Base-by-base conservation (phyloP, 768 basidiomycete genomes). In the Trametes coccinea region DNA sequence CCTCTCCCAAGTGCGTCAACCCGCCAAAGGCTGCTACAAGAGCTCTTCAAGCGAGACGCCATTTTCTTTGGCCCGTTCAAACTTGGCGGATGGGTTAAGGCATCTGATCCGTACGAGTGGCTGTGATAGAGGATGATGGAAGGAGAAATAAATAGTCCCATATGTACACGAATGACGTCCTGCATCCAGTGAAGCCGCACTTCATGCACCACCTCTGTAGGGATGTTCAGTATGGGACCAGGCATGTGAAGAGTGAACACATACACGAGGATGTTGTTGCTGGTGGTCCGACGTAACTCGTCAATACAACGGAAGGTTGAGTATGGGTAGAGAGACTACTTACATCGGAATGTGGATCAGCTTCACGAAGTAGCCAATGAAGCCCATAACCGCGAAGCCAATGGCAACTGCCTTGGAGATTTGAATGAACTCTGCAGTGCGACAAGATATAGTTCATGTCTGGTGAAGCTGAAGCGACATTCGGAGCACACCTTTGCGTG, bases 351-450 rank as follows among this genome's bases (percentile, higher is more conserved):
- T 97, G 77, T 98, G 95, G 69, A 98, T 95, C 66, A 98, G 87
- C 77, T 98, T 98, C 67, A 97, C 95, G 72, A 98, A 90, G 80
- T 96, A 99, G 14, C 97, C 97, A 74, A 99, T 95, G 83, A 98
- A 96, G 14, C 97, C 97, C 95, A 98, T 98, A 67, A 99, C 92
- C 53, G 89, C 93, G 71, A 99, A 99, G 13, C 97, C 97, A 63
- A 98, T 88, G 2, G 95, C 95, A 56, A 99, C 94, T 37, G 97
- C 97, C 74, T 88, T 90, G 79, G 89, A 98, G 66, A 99, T 95
- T 73, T 96, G 93, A 44, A 85, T 67, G 76, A 95, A 99, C 75
- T 99, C 97, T 99, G 74, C 1, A 1, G 17, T 34, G 16, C 11
- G 27, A 47, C 4, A 2, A 46, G 17, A 10, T 22, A 22, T 10